A percentile compares a stretch with the other conserved stretches of the same genome.
Conservation (phyloP, 257 asterid genomes). For the Voacanga thouarsii region DNA sequence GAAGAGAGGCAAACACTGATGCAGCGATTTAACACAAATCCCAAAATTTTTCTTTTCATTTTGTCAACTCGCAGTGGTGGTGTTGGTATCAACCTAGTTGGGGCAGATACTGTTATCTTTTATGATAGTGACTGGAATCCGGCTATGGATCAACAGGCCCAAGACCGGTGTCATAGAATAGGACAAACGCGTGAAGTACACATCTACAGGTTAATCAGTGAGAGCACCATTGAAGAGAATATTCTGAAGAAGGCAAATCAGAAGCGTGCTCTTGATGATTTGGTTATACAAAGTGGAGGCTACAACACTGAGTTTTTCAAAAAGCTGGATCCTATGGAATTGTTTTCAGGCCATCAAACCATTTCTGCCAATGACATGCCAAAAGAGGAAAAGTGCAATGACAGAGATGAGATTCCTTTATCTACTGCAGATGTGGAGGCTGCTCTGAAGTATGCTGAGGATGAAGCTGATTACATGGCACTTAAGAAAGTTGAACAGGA, state of each 20-base stretch:
- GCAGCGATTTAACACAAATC: slow-evolving; percentile 96
- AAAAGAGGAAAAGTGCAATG: slow-evolving; percentile 39
- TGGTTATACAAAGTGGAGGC: slow-evolving; percentile 96
- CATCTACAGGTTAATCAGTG: slow-evolving; percentile 92
- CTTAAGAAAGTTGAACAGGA: slow-evolving; percentile 96
- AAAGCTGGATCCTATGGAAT: slow-evolving; percentile 89
- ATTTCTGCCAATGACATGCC: slow-evolving; percentile 36
- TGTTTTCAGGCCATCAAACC: slow-evolving; percentile 71
- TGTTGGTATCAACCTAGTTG: slow-evolving; percentile 96
- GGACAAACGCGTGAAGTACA: slow-evolving; percentile 99
- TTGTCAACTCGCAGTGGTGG: slow-evolving; percentile 99
- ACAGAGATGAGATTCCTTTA: slow-evolving; percentile 46
- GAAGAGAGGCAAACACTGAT: slow-evolving; percentile 97
- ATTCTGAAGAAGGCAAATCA: slow-evolving; percentile 95
- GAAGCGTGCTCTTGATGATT: slow-evolving; percentile 90
- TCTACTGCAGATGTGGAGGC: slow-evolving; percentile 93
- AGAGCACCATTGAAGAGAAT: slow-evolving; percentile 97
- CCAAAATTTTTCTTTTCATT: slow-evolving; percentile 84
- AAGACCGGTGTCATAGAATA: slow-evolving; percentile 98
- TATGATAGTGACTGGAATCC: slow-evolving; percentile 99
- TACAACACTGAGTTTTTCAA: slow-evolving; percentile 94
- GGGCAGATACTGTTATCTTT: slow-evolving; percentile 97
- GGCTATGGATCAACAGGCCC: slow-evolving; percentile 99
- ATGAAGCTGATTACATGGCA: slow-evolving; percentile 99
- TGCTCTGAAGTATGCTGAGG: slow-evolving; percentile 94